Evolutionary conservation across 345 rosid species (phyloP), one percentile per base, ranked within the genome.

Genomic region (Salix dunnii): DNA sequence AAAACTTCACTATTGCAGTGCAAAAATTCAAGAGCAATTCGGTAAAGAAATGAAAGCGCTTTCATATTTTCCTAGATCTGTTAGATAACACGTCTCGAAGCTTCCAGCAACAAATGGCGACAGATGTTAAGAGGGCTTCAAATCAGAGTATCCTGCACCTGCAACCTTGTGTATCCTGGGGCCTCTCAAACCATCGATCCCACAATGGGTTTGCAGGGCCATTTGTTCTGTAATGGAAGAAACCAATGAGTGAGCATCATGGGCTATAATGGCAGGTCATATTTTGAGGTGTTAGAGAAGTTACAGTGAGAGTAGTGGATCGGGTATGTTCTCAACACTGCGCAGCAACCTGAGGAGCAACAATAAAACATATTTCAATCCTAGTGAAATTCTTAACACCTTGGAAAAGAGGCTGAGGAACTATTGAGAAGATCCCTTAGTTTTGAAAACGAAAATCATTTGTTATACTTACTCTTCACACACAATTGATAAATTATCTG

Each of bases 101-200:
- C 75, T 71, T 40, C 46, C 64, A 30, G 66, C 75, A 76, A 77
- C 74, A 55, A 83, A 75, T 70, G 78, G 61, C 75, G 74, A 77
- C 76, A 55, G 81, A 75, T 70, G 78, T 74, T 72, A 74, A 21
- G 77, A 79, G 53, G 46, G 67, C 72, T 78, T 46, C 75, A 62
- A 23, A 78, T 88, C 85, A 91, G 70, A 91, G 92, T 74, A 91
- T 88, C 68, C 79, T 75, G 77, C 97, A 91, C 78, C 80, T 77
- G 87, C 92, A 91, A 58, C 89, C 91, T 74, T 78, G 83, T 35
- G 89, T 80, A 65, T 90, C 90, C 70, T 85, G 90, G 1, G 90
- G 89, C 77, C 91, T 85, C 82, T 92, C 91, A 82, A 92, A 92
- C 94, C 97, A 92, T 72, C 91, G 81, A 63, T 91, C 97, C 91